Evolutionary conservation across 2,329 filamentous ascomycete species (phyloP).

Genomic region (Stachybotrys chlorohalonatus): DNA sequence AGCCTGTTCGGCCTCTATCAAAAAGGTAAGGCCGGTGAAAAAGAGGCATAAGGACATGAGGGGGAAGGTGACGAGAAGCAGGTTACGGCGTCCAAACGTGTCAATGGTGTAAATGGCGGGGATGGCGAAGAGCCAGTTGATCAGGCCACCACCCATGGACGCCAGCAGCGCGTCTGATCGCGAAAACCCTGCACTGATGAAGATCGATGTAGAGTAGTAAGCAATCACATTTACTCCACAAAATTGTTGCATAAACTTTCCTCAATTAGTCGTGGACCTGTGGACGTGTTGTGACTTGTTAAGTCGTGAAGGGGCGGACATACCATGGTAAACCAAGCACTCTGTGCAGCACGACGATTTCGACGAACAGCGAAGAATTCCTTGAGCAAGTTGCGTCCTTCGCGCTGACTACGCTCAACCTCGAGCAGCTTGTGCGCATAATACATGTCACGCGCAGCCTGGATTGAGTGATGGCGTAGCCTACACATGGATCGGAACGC

Average conservation of each 20-base stretch:
- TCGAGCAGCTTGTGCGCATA: constrained; percentile 33
- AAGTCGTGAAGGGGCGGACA: background rate
- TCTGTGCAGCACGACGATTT: constrained; percentile 25
- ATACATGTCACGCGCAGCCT: constrained; percentile 42
- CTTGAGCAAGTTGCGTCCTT: constrained; percentile 20
- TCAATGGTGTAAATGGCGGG: constrained; percentile 51
- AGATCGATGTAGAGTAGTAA: constrained; percentile 43
- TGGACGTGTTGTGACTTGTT: background rate
- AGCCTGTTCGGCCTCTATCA: constrained; percentile 18
- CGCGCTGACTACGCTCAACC: constrained; percentile 17
- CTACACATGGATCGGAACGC: constrained; percentile 34
- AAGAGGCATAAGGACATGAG: constrained; percentile 47
- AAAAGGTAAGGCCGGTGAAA: constrained; percentile 42
- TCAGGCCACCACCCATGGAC: constrained; percentile 46
- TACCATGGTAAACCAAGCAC: constrained; percentile 26
- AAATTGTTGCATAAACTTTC: constrained; percentile 24
- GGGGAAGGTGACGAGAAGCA: constrained; percentile 49
- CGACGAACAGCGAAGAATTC: constrained; percentile 27
- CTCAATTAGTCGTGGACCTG: background rate
- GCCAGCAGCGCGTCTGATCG: constrained; percentile 37
- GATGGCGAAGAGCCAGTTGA: constrained; percentile 50
- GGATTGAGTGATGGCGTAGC: constrained; percentile 36
- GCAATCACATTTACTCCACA: constrained; percentile 44
- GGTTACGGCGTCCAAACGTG: constrained; percentile 45
- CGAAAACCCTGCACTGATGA: constrained; percentile 27